Evolutionary conservation across 495 filamentous ascomycete species (phyloP).

Genomic region (Pseudomonodictys pantanalensis): DNA sequence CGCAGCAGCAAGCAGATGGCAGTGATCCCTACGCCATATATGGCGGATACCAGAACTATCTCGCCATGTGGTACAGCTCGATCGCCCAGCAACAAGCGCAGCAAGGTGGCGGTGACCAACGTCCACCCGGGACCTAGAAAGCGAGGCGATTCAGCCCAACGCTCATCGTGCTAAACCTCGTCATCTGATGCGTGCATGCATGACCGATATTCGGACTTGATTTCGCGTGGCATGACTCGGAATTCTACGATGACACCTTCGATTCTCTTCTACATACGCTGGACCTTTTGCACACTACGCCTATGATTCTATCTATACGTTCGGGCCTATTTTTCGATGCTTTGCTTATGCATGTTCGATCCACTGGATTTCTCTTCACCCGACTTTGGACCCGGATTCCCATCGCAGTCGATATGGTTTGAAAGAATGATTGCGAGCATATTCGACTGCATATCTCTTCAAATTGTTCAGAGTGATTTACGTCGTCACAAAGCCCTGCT

Average conservation of each 20-base stretch:
- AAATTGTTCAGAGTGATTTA: too few species aligned
- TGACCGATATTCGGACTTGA: slow-evolving; percentile 19
- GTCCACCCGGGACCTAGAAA: slow-evolving; percentile 19
- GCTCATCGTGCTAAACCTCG: slow-evolving; percentile 27
- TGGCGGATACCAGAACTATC: slow-evolving; percentile 62
- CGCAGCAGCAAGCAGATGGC: slow-evolving; percentile 36
- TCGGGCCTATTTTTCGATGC: neutral
- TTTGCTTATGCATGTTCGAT: neutral
- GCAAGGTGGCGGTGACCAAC: slow-evolving; percentile 25
- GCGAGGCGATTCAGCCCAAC: slow-evolving; percentile 23
- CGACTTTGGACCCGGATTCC: too few species aligned
- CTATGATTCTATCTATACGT: neutral
- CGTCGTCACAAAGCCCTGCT: too few species aligned
- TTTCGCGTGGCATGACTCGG: slow-evolving; percentile 20
- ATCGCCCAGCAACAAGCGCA: slow-evolving; percentile 40
- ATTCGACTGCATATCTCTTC: too few species aligned
- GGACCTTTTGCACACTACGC: neutral
- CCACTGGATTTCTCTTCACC: neutral
- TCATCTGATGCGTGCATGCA: slow-evolving; percentile 30
- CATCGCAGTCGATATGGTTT: too few species aligned
- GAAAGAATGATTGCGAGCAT: too few species aligned
- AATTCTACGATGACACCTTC: neutral
- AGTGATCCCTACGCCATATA: slow-evolving; percentile 62
- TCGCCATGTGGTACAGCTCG: slow-evolving; percentile 62
- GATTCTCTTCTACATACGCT: neutral